Conservation (phyloP, 2,329 filamentous ascomycete genomes). For the Ophiostoma tasmaniense region DNA sequence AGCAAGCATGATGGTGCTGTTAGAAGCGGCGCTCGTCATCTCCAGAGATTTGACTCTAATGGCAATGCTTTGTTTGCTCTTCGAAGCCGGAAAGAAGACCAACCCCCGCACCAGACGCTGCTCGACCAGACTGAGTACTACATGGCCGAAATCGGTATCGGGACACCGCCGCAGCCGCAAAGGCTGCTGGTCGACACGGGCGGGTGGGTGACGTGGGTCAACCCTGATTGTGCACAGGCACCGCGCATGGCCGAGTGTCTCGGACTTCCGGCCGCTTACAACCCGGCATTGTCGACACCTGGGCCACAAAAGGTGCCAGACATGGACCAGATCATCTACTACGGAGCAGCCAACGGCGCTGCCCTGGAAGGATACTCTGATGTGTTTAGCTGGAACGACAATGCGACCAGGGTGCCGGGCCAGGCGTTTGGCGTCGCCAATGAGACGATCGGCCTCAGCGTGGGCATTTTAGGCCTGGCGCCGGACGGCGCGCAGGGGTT, state of each 20-base stretch:
- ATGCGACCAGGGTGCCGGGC: not conserved
- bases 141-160: constrained; percentile 15
- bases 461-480: constrained; percentile 8
- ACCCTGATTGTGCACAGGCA: not conserved
- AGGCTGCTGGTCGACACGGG: constrained; percentile 11
- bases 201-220: constrained; percentile 7
- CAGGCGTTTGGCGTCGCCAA: constrained; percentile 15
- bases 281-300: not conserved
- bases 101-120: not conserved
- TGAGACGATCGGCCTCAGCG: constrained; percentile 8
- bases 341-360: not conserved
- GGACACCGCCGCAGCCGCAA: constrained; percentile 11
- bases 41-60: not conserved
- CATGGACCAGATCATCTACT: not conserved
- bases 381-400: constrained; percentile 9
- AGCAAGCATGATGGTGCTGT: not conserved
- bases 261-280: not conserved
- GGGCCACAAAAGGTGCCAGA: not conserved
- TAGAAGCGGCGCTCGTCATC: not conserved
- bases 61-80: not conserved
- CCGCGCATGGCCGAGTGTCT: not conserved
- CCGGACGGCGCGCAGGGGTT: not conserved
- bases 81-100: not conserved
- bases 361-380: not conserved
- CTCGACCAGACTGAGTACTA: constrained; percentile 13